A percentile compares a stretch with the other conserved stretches of the same genome.
Evolutionary conservation across 129 eudicot species (phyloP).

Genomic region (Silybum marianum): DNA sequence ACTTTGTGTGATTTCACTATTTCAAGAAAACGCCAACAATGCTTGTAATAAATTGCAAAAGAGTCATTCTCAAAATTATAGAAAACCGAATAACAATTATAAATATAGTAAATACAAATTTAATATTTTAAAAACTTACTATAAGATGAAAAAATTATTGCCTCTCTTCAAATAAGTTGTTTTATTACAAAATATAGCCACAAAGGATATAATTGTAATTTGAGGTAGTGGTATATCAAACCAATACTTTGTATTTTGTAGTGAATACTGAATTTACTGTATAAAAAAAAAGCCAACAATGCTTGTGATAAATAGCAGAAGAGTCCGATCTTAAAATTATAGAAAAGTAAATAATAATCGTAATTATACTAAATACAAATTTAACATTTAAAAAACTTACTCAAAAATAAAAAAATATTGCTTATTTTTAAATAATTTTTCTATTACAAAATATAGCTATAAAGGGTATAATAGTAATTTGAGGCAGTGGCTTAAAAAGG

Average conservation of each 20-base stretch:
- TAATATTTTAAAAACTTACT: background rate
- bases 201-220: background rate
- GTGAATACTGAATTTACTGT: background rate
- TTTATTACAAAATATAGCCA: background rate
- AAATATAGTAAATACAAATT: background rate
- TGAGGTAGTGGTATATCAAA: background rate
- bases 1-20: background rate
- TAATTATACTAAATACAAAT: background rate
- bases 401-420: background rate
- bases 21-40: background rate
- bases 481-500: background rate
- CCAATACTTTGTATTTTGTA: too few relatives aligned
- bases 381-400: background rate
- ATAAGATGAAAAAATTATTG: background rate
- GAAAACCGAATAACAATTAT: background rate
- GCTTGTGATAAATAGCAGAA: background rate
- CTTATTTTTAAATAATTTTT: background rate
- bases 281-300: background rate
- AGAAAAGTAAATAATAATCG: background rate
- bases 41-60: background rate
- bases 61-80: background rate
- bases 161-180: background rate
- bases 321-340: background rate
- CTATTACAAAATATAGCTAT: background rate
- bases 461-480: background rate